Percentiles rank a stretch among this genome's conserved stretches.
These are phyloP conservation scores for Setaria viridis DNA, from an alignment of 202 grass and related monocot genomes.

Conservation along the genomic window DNA sequence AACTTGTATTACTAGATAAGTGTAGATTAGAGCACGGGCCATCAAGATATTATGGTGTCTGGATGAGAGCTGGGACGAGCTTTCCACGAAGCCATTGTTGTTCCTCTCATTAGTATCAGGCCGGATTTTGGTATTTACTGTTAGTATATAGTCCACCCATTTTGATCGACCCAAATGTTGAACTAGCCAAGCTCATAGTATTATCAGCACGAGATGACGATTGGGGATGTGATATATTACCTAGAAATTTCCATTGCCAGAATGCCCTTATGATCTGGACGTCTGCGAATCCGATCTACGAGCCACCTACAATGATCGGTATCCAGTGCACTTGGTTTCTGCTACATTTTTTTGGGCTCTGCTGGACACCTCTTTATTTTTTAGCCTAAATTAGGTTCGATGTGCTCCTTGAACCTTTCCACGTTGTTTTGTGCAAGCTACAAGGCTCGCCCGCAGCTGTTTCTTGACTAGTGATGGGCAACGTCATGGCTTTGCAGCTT, in stretches of 20 bases:
- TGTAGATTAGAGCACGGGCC: constrained; percentile 42
- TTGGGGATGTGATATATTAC: neutral
- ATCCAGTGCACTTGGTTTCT: neutral
- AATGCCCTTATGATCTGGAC: constrained; percentile 1
- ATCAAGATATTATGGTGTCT: constrained; percentile 14
- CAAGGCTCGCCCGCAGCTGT: neutral
- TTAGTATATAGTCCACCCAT: constrained; percentile 34
- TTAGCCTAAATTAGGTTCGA: neutral
- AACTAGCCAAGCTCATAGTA: neutral
- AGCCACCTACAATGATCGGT: constrained; percentile 2
- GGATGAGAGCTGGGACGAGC: constrained; percentile 19
- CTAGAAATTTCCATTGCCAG: neutral
- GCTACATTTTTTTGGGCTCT: neutral
- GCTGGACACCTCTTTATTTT: neutral
- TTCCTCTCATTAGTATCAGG: constrained; percentile 1
- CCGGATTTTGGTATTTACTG: constrained; percentile 36
- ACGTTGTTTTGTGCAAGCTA: neutral
- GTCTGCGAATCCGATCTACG: constrained; percentile 9
- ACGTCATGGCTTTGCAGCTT: constrained; percentile 12
- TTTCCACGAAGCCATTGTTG: constrained; percentile 9
- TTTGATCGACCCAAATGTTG: neutral
- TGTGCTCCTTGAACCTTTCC: neutral
- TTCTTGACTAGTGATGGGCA: constrained; percentile 21
- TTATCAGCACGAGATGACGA: neutral
- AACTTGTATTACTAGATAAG: constrained; percentile 10